Evolutionary conservation across 495 filamentous ascomycete species (phyloP).

Genomic region (Podospora tetraspora): DNA sequence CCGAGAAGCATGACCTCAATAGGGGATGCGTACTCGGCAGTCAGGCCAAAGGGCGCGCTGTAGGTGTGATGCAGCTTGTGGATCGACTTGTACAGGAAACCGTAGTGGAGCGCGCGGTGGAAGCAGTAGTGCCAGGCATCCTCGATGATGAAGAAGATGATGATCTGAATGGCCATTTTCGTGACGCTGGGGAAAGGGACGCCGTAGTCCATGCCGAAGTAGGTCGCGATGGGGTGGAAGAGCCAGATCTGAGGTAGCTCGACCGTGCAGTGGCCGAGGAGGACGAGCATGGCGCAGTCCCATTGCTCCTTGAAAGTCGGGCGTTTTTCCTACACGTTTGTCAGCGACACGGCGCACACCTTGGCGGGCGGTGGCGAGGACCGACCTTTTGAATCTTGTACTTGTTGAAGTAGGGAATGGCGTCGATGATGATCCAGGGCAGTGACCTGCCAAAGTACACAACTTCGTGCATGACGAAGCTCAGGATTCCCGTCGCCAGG

Average conservation of each 20-base stretch:
- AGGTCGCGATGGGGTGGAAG: constrained; percentile 97
- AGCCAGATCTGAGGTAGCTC: constrained; percentile 98
- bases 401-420: constrained; percentile 75
- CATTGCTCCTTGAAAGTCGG: constrained; percentile 88
- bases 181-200: constrained; percentile 82
- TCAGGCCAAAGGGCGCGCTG: constrained; percentile 92
- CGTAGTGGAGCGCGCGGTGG: constrained; percentile 93
- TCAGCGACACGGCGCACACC: constrained; percentile 10
- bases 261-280: constrained; percentile 91
- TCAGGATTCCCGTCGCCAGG: constrained; percentile 93
- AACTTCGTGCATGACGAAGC: constrained; percentile 87
- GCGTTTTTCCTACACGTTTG: constrained; percentile 64
- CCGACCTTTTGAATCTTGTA: constrained; percentile 91
- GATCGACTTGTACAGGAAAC: constrained; percentile 84
- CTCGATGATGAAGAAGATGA: constrained; percentile 91
- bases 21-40: constrained; percentile 95
- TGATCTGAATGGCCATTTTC: constrained; percentile 88
- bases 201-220: constrained; percentile 78
- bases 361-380: constrained; percentile 8
- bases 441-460: constrained; percentile 91
- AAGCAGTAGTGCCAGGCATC: constrained; percentile 99
- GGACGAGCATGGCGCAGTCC: constrained; percentile 85
- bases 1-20: constrained; percentile 98
- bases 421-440: constrained; percentile 91
- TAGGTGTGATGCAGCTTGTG: constrained; percentile 99